Percentiles rank a stretch among this genome's conserved stretches.
Conservation (phyloP, 441 rosid species). For the Brassica hybrid region DNA sequence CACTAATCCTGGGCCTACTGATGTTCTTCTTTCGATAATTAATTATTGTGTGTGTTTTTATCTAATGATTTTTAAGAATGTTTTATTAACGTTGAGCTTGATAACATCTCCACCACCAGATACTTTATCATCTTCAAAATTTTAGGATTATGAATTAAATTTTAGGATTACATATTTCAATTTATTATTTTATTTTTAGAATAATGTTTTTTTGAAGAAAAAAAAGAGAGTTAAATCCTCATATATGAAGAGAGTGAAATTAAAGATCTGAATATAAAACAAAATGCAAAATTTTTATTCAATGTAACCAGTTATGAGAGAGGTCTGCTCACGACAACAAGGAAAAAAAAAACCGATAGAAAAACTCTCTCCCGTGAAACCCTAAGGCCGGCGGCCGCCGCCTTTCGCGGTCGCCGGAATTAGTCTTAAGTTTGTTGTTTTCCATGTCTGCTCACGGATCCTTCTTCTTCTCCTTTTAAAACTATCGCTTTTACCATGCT, state of each 20-base stretch:
- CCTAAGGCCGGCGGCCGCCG: no score
- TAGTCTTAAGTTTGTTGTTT: no score
- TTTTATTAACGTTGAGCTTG: background rate
- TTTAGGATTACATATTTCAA: no score
- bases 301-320: background rate
- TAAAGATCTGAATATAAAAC: background rate
- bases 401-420: no score
- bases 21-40: background rate
- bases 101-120: background rate
- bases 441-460: no score
- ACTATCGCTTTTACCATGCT: no score
- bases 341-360: no score
- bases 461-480: no score
- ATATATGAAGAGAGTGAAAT: background rate
- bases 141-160: background rate
- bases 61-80: background rate
- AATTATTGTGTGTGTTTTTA: background rate
- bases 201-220: background rate
- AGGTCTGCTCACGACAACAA: no score
- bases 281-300: background rate
- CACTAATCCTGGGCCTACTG: background rate
- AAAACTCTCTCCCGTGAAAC: no score
- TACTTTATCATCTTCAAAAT: background rate
- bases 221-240: background rate
- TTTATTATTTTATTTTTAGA: background rate